Conservation (phyloP, 257 asterid species). For the Solanum bukasovii region DNA sequence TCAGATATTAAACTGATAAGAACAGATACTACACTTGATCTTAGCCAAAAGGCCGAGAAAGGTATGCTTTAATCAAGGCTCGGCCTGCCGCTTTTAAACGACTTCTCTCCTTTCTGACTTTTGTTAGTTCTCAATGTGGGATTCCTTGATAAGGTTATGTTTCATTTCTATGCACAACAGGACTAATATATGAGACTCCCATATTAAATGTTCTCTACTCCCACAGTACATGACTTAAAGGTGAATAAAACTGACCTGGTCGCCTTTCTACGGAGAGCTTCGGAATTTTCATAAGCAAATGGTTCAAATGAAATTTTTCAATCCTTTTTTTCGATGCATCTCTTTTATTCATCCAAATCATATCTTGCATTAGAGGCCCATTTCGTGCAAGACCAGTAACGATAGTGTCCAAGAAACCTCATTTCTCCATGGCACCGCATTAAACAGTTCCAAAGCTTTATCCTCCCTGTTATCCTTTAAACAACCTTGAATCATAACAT, state of each 20-base stretch:
- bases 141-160: neutral
- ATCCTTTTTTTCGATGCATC: too few species aligned
- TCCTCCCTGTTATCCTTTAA: constrained; percentile 24
- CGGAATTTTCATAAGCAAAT: too few species aligned
- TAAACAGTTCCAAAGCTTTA: constrained; percentile 35
- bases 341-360: too few species aligned
- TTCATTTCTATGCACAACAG: neutral
- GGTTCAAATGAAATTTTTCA: too few species aligned
- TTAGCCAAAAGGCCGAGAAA: constrained; percentile 77
- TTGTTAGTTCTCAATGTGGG: neutral
- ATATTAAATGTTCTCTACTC: too few species aligned
- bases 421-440: constrained; percentile 38
- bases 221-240: too few species aligned
- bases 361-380: constrained; percentile 6
- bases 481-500: constrained; percentile 34
- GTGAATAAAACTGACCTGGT: too few species aligned
- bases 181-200: too few species aligned
- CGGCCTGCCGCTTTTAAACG: neutral
- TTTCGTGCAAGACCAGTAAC: constrained; percentile 46
- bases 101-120: neutral
- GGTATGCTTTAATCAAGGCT: constrained; percentile 25
- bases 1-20: constrained; percentile 43
- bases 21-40: constrained; percentile 77
- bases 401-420: constrained; percentile 53
- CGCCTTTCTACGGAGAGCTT: too few species aligned